Base-by-base conservation (phyloP, 495 filamentous ascomycete genomes). In the Sphaerosporella brunnea region DNA sequence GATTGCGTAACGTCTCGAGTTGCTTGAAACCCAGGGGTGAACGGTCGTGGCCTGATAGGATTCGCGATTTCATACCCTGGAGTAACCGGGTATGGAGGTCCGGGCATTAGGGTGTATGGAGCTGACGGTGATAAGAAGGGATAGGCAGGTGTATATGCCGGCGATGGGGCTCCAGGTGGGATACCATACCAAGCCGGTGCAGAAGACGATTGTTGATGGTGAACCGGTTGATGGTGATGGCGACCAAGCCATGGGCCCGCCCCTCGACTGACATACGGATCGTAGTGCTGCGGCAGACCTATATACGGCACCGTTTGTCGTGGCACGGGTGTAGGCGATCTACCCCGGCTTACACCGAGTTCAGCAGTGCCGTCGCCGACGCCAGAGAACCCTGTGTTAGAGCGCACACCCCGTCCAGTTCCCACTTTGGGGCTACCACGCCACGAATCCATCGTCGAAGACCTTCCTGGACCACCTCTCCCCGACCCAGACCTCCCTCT, bases 1-100 rank as follows among this genome's bases (percentile, higher is more conserved):
- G 55, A 58, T 24, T 42, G 47, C 9, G 55, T 55, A 30, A 35
- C 25, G 36, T 50, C 48, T 7, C 55, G 41, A 13, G 37, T 46
- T 18, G 56, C 54, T 0, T 42, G 38, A 48, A 46, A 59, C 9
- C 56, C 56, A 8, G 51, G 55, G 5, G 55, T 51, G 37, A 59
- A 59, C 3, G 55, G 51, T 23, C 36, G 48, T 23, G 47, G 44
- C 30, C 24, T 50, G 37, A 34, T 15, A 2, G 40, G 28, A 20
- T 54, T 48, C 7, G 42, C 51, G 44, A 59, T 54, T 16, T 54
- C 44, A 13, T 10, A 8, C 8, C 11, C n/a, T 34, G 44, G 44
- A 36, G 9, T 8, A n/a, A 36, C 11, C 2, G 5, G 40, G 40
- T 44, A 44, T 23, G 40, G 40, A n/a, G n/a, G n/a, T n/a, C n/a